phyloP scores from a whole-genome alignment of 1,284 basidiomycete genomes.

The Neotropicomus parvogracilis region DNA sequence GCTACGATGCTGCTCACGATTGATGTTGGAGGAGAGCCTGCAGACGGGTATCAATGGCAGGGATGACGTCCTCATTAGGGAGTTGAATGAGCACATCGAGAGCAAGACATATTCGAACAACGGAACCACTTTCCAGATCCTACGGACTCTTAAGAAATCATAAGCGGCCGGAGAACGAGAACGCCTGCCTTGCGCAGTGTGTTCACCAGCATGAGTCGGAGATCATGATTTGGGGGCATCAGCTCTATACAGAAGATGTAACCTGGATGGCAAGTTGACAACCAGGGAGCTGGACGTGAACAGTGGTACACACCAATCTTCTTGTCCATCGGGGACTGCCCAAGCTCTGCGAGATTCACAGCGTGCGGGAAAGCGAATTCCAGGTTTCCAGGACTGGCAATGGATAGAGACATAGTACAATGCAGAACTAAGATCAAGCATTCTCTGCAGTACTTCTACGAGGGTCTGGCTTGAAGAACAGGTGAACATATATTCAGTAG shows the following conservation, averaged over 20 bases:
- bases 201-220: slow-evolving; percentile 79
- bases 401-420: slow-evolving; percentile 52
- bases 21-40: slow-evolving; percentile 61
- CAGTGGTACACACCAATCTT: slow-evolving; percentile 51
- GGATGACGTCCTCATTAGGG: slow-evolving; percentile 61
- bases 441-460: slow-evolving; percentile 57
- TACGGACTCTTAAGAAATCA: slow-evolving; percentile 26
- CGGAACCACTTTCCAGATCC: slow-evolving; percentile 60
- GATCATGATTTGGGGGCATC: slow-evolving; percentile 63
- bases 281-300: background rate
- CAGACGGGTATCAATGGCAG: slow-evolving; percentile 66
- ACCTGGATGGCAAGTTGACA: slow-evolving; percentile 40
- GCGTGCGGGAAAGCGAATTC: slow-evolving; percentile 70
- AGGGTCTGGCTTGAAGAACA: slow-evolving; percentile 13
- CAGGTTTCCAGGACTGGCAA: slow-evolving; percentile 41
- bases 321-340: slow-evolving; percentile 57
- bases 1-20: slow-evolving; percentile 63
- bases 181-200: slow-evolving; percentile 67
- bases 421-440: slow-evolving; percentile 64
- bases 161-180: background rate
- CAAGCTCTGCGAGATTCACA: slow-evolving; percentile 66
- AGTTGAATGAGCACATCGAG: slow-evolving; percentile 60
- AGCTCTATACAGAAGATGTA: slow-evolving; percentile 72
- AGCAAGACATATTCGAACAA: slow-evolving; percentile 63
- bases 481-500: background rate